Conservation (phyloP, 2,329 filamentous ascomycete genomes). For the Acephala macrosclerotiorum region DNA sequence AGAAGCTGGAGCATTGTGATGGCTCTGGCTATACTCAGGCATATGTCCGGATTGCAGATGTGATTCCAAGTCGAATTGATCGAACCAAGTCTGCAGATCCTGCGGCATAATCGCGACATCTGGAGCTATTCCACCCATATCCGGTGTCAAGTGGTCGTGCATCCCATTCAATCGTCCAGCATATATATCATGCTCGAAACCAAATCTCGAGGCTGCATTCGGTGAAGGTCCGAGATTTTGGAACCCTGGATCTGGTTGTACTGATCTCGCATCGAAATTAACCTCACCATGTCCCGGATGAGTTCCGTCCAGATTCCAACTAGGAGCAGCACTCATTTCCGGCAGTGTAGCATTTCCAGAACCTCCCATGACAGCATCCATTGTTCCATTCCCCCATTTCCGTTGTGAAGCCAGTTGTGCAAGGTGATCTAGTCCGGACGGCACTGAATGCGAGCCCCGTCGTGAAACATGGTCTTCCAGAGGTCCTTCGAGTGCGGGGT, state of each 20-base stretch:
- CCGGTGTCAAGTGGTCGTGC: conserved; percentile 31
- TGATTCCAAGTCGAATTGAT: conserved; percentile 36
- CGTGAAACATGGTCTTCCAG: conserved; percentile 25
- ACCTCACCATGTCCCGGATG: conserved; percentile 28
- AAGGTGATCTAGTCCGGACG: conserved; percentile 36
- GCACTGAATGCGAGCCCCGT: conserved; percentile 26
- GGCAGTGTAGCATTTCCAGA: conserved; percentile 24
- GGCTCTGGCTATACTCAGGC: conserved; percentile 24
- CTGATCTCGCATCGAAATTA: conserved; percentile 26
- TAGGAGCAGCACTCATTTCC: conserved; percentile 24
- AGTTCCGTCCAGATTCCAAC: conserved; percentile 27
- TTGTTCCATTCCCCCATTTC: conserved; percentile 32
- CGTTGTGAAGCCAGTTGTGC: conserved; percentile 35
- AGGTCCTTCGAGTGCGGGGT: conserved; percentile 31
- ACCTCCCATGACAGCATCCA: conserved; percentile 33
- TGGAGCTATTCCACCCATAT: conserved; percentile 30
- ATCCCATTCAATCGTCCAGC: conserved; percentile 27
- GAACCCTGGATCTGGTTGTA: conserved; percentile 26
- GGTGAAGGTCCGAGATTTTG: conserved; percentile 28
- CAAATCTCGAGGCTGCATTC: conserved; percentile 24
- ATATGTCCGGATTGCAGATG: conserved; percentile 27
- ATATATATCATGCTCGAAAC: conserved; percentile 33
- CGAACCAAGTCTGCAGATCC: conserved; percentile 37
- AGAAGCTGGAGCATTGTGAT: conserved; percentile 7
- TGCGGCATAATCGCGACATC: conserved; percentile 34